Evolutionary conservation across 306 rosid genomes (phyloP).

Genomic region (Ormosia emarginata): DNA sequence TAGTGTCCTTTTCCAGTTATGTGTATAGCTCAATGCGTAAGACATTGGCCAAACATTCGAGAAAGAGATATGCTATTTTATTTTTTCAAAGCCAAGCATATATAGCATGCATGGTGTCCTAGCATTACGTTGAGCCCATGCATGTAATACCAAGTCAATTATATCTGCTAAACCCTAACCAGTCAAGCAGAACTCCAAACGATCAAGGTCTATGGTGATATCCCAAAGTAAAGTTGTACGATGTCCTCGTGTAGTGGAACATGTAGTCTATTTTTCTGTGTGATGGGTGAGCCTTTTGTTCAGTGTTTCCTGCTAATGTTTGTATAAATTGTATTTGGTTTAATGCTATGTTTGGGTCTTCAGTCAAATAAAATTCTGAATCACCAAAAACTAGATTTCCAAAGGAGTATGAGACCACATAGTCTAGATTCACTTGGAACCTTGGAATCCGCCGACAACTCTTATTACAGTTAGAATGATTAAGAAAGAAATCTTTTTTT

Average conservation of each 20-base stretch:
- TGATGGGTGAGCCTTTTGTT: neutral
- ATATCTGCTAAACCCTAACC: neutral
- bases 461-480: too few species aligned
- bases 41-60: neutral
- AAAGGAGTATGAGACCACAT: neutral
- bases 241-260: neutral
- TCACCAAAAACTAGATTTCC: neutral
- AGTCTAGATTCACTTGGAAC: too few species aligned
- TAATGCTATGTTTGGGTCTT: neutral
- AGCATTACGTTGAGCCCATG: neutral
- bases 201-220: neutral
- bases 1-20: neutral
- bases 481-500: too few species aligned
- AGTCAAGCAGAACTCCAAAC: neutral
- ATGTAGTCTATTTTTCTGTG: neutral
- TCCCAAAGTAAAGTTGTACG: neutral
- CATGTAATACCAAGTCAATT: neutral
- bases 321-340: neutral
- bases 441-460: neutral
- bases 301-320: neutral
- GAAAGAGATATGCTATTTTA: neutral
- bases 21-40: slow-evolving; percentile 5
- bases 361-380: neutral
- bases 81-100: slow-evolving; percentile 5
- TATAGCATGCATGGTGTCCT: neutral